A percentile compares a stretch with the other conserved stretches of the same genome.
These are phyloP conservation scores for Senna siamea DNA, from an alignment of 306 rosid species.

Conservation along the genomic window DNA sequence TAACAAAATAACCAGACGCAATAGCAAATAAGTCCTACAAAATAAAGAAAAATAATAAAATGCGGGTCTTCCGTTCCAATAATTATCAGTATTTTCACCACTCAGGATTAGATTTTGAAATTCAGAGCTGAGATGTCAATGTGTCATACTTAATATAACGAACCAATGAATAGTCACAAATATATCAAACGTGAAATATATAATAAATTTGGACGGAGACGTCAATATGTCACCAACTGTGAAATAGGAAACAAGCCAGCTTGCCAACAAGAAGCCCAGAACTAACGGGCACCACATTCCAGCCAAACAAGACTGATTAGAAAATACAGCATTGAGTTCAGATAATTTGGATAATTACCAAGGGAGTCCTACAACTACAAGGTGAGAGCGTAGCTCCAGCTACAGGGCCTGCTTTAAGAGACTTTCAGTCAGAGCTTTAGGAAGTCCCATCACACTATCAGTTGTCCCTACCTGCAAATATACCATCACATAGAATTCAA, in stretches of 20 bases:
- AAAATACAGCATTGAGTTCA: constrained; percentile 26
- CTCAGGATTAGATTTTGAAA: too few relatives aligned
- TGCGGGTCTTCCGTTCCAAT: neutral
- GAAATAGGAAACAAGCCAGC: neutral
- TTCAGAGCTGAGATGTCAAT: too few relatives aligned
- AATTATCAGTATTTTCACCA: neutral
- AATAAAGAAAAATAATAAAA: too few relatives aligned
- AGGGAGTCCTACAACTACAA: neutral
- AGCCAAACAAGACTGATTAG: constrained; percentile 12
- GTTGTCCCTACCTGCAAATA: constrained; percentile 85
- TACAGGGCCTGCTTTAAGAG: constrained; percentile 73
- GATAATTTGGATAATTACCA: constrained; percentile 25
- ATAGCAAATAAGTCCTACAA: neutral
- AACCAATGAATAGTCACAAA: neutral
- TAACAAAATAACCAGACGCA: neutral
- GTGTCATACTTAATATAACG: too few relatives aligned
- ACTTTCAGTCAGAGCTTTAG: constrained; percentile 71
- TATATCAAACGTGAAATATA: neutral
- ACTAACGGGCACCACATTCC: constrained; percentile 19
- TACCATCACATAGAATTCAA: constrained; percentile 34
- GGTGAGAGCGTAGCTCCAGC: constrained; percentile 34
- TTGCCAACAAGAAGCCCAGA: constrained; percentile 10
- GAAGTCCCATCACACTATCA: constrained; percentile 98
- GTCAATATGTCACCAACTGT: neutral
- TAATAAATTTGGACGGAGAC: neutral